Base-by-base conservation (phyloP, 2,329 filamentous ascomycete genomes). In the Atkinsonella hypoxylon region DNA sequence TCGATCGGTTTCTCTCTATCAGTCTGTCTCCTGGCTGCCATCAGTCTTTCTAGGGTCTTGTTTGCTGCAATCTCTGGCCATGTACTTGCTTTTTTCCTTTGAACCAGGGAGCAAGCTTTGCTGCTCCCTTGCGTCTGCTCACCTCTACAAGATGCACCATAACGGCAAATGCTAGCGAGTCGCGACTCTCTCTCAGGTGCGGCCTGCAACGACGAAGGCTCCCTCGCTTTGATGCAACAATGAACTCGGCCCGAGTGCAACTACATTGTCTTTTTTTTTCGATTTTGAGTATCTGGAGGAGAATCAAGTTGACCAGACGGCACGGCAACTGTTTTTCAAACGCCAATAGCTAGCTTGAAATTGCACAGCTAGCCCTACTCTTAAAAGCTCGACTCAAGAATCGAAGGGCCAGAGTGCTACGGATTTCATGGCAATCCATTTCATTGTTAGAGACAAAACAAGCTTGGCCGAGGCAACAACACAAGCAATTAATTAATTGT, bases 381-480 rank as follows among this genome's bases (percentile, higher is more conserved):
- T 41, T 17, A 41, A 11, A 8, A 11, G n/a, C 26, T 26, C 26
- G 26, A 22, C 26, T 26, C 4, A 26, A 7, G 7, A 26, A 26
- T 41, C 17, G 17, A 18, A 41, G 18, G 4, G 4, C 7, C 39
- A 48, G 17, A 38, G 12, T 31, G 41, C 47, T 39, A 48, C 51
- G n/a, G n/a, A n/a, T n/a, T n/a, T n/a, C n/a, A 53, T 48, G 48
- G 48, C 45, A 53, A 34, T 32, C 47, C 51, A n/a, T 18, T 13
- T 20, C 26, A 20, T 42, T 42, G 22, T 34, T 48, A 11, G 26
- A 22, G 38, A 48, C 13, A 15, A 20, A 11, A n/a, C n/a, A n/a
- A n/a, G n/a, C 11, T 41, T 15, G 31, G 8, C 31, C 22, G 46
- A 48, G 36, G 26, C 15, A 32, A 32, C 43, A 45, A 17, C 43